Conservation (phyloP, 1,139 yeast species). For the Meyerozyma carpophila region DNA sequence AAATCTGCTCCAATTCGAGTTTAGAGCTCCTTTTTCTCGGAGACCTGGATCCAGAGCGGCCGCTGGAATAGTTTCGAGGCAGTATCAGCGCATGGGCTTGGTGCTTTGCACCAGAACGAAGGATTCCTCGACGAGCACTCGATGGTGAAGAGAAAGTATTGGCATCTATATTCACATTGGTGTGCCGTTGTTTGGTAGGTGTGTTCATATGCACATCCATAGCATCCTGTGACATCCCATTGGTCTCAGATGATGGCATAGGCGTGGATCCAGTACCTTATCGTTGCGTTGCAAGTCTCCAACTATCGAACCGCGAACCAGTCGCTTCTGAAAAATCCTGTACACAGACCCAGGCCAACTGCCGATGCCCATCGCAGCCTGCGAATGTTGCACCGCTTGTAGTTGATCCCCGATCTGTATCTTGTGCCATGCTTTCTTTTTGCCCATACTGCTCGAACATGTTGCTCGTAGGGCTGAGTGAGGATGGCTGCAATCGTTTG, state of each 20-base stretch:
- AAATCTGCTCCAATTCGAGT: background rate
- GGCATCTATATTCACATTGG: background rate
- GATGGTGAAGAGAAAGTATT: background rate
- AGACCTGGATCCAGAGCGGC: background rate
- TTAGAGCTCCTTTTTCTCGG: background rate
- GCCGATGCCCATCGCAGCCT: background rate
- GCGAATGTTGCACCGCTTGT: background rate
- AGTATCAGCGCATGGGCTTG: background rate
- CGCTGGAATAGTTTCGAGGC: background rate
- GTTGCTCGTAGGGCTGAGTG: constrained; percentile 52
- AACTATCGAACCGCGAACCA: too few species aligned
- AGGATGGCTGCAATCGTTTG: constrained; percentile 47
- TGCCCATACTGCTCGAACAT: constrained; percentile 92
- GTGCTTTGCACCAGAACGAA: background rate
- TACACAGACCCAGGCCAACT: background rate
- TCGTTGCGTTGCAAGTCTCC: too few species aligned
- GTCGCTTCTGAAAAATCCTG: too few species aligned
- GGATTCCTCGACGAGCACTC: background rate
- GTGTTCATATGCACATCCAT: background rate
- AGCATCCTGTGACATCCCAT: background rate
- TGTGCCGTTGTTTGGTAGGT: background rate
- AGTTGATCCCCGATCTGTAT: background rate
- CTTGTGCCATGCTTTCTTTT: constrained; percentile 69
- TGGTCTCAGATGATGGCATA: background rate
- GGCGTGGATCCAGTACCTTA: background rate